Evolutionary conservation across 2,329 filamentous ascomycete species (phyloP), one percentile per base, ranked within the genome.

Genomic region (Arthrobotrys sinensis): DNA sequence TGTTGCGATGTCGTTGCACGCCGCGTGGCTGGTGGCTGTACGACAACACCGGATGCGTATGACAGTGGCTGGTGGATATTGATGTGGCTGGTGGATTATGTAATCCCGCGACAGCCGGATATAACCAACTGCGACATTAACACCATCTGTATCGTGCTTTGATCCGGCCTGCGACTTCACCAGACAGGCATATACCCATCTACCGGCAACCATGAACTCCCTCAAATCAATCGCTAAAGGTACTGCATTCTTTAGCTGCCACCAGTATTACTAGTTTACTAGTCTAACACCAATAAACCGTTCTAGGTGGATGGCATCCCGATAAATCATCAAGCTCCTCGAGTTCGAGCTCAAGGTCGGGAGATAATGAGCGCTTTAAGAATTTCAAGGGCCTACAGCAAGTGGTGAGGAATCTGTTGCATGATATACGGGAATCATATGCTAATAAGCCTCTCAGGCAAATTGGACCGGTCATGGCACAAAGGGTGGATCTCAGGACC

Each of bases 311-410:
- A 46, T 87, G 86, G 86, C 85, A 87, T 80, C 86, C 86, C 0
- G 82, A 84, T 36, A 84, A 83, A 66, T 82, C 80, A n/a, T 64
- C 62, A 8, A 80, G 72, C 48, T 79, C 75, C 45, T 80, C 78
- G 68, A 83, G 81, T 24, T 82, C 84, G 43, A 84, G 82, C 46
- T 82, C 83, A 65, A 66, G 81, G 81, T 82, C 77, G 80, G 80
- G 81, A 68, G 82, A 21, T 76, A 80, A 73, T n/a, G 75, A 79
- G 4, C 75, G 80, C 38, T 76, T 80, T 45, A 80, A 82, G 64
- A 80, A 89, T 71, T 88, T 88, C 82, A 88, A 87, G 83, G 89
- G 86, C 79, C 86, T 88, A 82, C 87, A 88, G 83, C 88, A 86
- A 86, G 86, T 87, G 84, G 88, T 89, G 83, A 82, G 85, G 68